Conservation (phyloP, 1,284 basidiomycete species). For the Pseudozyma pruni region DNA sequence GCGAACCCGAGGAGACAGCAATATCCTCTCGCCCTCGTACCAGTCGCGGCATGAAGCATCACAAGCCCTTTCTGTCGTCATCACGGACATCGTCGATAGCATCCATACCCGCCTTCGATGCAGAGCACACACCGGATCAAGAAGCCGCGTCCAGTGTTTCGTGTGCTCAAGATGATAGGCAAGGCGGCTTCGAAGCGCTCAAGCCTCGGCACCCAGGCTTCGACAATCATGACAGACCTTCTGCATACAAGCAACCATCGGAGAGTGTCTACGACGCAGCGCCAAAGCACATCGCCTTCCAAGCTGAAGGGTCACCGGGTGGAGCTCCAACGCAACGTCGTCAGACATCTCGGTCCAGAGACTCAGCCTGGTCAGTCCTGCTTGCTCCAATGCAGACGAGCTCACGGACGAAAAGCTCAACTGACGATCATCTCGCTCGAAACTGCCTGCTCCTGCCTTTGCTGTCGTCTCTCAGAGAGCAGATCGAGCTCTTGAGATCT, state of each 20-base stretch:
- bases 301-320: no score
- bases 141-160: no score
- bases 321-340: no score
- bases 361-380: constrained; percentile 20
- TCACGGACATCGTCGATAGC: constrained; percentile 19
- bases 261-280: no score
- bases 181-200: no score
- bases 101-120: constrained; percentile 11
- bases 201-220: no score
- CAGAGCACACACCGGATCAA: not conserved
- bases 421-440: not conserved
- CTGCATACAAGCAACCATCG: no score
- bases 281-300: no score
- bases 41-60: constrained; percentile 18
- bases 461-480: constrained; percentile 4
- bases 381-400: constrained; percentile 4
- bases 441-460: constrained; percentile 16
- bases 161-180: no score
- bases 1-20: not conserved
- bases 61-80: constrained; percentile 24
- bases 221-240: no score
- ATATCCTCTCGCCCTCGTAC: constrained; percentile 19
- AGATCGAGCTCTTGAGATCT: not conserved
- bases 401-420: not conserved
- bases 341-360: no score